A percentile compares a stretch with the other conserved stretches of the same genome.
Conservation (phyloP, 306 rosid genomes). For the Elaeagnus macrophylla region DNA sequence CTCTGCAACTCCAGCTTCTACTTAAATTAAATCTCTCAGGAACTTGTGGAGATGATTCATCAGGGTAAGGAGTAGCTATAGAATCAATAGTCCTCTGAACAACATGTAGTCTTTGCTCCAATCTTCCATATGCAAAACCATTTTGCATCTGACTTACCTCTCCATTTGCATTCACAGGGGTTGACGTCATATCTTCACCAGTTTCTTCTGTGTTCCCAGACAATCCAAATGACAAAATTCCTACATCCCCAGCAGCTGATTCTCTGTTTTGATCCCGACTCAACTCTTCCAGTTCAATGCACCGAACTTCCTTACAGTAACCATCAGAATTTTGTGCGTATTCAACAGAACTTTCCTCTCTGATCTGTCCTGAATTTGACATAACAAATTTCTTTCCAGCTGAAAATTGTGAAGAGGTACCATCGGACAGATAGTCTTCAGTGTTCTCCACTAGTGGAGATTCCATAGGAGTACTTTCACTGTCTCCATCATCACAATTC, state of each 20-base stretch:
- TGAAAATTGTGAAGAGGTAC: constrained; percentile 24
- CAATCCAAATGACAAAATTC: constrained; percentile 15
- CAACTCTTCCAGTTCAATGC: constrained; percentile 64
- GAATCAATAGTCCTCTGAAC: constrained; percentile 29
- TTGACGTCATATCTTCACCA: constrained; percentile 37
- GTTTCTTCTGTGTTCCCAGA: constrained; percentile 27
- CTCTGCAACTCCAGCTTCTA: constrained; percentile 84
- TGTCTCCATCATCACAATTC: constrained; percentile 35
- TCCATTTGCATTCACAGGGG: constrained; percentile 34
- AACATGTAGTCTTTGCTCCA: constrained; percentile 30
- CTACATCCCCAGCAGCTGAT: constrained; percentile 31
- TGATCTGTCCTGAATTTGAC: constrained; percentile 24
- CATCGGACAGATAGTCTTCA: constrained; percentile 30
- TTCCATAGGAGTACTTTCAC: constrained; percentile 29
- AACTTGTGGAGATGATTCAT: constrained; percentile 28
- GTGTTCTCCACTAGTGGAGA: constrained; percentile 10
- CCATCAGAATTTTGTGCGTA: constrained; percentile 45
- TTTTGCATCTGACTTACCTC: constrained; percentile 36
- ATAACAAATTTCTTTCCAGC: constrained; percentile 18
- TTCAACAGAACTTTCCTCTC: constrained; percentile 14
- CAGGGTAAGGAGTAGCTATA: constrained; percentile 32
- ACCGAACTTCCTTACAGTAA: constrained; percentile 82
- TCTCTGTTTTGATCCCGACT: constrained; percentile 34
- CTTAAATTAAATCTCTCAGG: constrained; percentile 36
- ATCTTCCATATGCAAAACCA: constrained; percentile 30